Evolutionary conservation across 768 basidiomycete species (phyloP).

Genomic region (Trametes cinnabarina): DNA sequence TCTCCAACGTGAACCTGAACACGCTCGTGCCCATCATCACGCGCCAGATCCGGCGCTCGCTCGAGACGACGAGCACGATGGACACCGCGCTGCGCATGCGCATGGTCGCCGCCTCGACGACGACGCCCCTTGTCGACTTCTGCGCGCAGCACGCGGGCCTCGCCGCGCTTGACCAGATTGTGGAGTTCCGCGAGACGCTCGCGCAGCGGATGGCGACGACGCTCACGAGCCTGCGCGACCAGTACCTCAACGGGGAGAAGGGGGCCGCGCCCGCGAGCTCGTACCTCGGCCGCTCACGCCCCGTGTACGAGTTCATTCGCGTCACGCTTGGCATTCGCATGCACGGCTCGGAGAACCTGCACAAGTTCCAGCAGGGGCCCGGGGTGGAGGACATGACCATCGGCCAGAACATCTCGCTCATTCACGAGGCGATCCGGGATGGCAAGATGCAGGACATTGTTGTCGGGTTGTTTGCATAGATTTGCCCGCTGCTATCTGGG

Average conservation of each 20-base stretch:
- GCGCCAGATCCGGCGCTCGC: constrained; percentile 45
- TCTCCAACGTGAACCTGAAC: constrained; percentile 35
- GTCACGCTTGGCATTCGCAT: constrained; percentile 70
- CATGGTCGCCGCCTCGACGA: constrained; percentile 61
- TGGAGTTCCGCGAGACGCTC: constrained; percentile 53
- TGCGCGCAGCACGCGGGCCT: constrained; percentile 31
- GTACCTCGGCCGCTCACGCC: constrained; percentile 64
- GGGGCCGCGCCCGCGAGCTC: constrained; percentile 66
- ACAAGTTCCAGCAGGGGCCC: constrained; percentile 57
- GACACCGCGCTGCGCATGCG: constrained; percentile 70
- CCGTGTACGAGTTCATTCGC: constrained; percentile 78
- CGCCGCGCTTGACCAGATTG: constrained; percentile 36
- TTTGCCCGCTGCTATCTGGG: neutral
- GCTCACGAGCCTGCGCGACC: constrained; percentile 48
- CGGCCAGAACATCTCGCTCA: constrained; percentile 69
- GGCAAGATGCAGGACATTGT: constrained; percentile 63
- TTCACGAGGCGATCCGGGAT: constrained; percentile 78
- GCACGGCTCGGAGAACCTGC: constrained; percentile 75
- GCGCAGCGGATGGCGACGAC: constrained; percentile 46
- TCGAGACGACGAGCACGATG: constrained; percentile 70
- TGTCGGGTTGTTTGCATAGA: constrained; percentile 45
- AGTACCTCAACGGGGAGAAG: constrained; percentile 56
- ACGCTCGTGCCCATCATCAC: constrained; percentile 39
- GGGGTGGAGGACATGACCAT: constrained; percentile 66
- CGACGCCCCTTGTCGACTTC: constrained; percentile 63